A percentile compares a stretch with the other conserved stretches of the same genome.
These are phyloP conservation scores for Lolium multiflorum DNA, from an alignment of 176 grass and related monocot genomes.

Conservation along the genomic window DNA sequence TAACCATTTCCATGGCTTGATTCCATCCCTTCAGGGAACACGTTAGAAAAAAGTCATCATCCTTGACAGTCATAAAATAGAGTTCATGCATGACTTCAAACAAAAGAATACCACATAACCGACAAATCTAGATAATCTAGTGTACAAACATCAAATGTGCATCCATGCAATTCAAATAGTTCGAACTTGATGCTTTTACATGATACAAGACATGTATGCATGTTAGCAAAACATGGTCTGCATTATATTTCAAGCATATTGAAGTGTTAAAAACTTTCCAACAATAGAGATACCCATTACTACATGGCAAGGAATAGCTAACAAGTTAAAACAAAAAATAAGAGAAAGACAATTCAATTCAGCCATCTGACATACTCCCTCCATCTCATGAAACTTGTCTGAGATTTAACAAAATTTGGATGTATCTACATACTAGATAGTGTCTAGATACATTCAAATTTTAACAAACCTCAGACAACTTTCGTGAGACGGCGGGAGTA, in stretches of 20 bases:
- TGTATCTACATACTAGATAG: no score
- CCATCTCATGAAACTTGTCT: no score
- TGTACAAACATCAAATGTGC: conserved; percentile 11
- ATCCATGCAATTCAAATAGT: conserved; percentile 39
- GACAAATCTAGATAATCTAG: not conserved
- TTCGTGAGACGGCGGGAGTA: no score
- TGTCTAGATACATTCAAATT: no score
- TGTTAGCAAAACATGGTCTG: conserved; percentile 11
- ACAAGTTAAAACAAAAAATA: not conserved
- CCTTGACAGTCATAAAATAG: conserved; percentile 10
- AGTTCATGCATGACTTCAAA: conserved; percentile 32
- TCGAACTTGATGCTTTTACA: not conserved
- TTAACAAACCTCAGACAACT: no score
- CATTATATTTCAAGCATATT: conserved; percentile 9
- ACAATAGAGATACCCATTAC: not conserved
- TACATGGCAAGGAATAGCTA: conserved; percentile 26
- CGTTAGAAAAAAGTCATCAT: conserved; percentile 35
- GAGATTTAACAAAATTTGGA: no score
- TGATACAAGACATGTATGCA: not conserved
- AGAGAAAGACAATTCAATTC: not conserved
- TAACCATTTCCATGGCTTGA: conserved; percentile 79
- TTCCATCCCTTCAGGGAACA: conserved; percentile 88
- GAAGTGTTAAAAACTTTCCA: not conserved
- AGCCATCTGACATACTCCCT: not conserved
- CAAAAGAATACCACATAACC: conserved; percentile 23